Evolutionary conservation across 352 stramenopile genomes (phyloP).

Genomic region (Globisporangium iwayamae): DNA sequence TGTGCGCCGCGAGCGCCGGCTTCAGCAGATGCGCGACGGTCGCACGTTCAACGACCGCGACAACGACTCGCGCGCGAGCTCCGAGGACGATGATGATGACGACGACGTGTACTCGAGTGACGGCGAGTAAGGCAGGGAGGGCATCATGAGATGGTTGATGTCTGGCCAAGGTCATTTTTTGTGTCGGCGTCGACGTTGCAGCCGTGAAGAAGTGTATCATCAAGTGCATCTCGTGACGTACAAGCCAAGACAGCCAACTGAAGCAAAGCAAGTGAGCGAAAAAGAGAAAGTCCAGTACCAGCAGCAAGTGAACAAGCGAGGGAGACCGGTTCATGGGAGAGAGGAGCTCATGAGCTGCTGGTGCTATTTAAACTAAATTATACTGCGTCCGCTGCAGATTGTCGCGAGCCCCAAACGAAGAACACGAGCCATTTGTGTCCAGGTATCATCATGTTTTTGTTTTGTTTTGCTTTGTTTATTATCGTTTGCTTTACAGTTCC

Average conservation of each 20-base stretch:
- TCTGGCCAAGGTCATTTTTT: neutral
- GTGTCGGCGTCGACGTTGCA: slow-evolving; percentile 1
- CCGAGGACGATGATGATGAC: slow-evolving; percentile 30
- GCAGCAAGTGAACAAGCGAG: neutral
- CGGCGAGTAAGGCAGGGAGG: slow-evolving; percentile 21
- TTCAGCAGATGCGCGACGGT: slow-evolving; percentile 46
- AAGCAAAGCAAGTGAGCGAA: neutral
- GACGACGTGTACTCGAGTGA: slow-evolving; percentile 31
- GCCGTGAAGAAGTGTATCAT: slow-evolving; percentile 3
- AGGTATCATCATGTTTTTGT: neutral
- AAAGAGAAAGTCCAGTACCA: neutral
- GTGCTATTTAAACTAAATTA: slow-evolving; percentile 19
- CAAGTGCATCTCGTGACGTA: slow-evolving; percentile 1
- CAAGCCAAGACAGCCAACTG: neutral
- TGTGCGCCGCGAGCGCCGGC: slow-evolving; percentile 49
- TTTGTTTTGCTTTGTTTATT: neutral
- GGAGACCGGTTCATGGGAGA: too few relatives aligned
- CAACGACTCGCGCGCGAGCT: slow-evolving; percentile 25
- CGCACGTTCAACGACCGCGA: slow-evolving; percentile 24
- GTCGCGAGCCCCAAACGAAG: neutral
- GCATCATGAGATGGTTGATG: too few relatives aligned
- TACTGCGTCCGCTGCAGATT: slow-evolving; percentile 12
- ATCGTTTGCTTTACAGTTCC: slow-evolving; percentile 48
- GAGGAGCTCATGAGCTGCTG: neutral
- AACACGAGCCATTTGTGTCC: neutral